Conservation (phyloP, 257 asterid genomes). For the Solanum rostratum region DNA sequence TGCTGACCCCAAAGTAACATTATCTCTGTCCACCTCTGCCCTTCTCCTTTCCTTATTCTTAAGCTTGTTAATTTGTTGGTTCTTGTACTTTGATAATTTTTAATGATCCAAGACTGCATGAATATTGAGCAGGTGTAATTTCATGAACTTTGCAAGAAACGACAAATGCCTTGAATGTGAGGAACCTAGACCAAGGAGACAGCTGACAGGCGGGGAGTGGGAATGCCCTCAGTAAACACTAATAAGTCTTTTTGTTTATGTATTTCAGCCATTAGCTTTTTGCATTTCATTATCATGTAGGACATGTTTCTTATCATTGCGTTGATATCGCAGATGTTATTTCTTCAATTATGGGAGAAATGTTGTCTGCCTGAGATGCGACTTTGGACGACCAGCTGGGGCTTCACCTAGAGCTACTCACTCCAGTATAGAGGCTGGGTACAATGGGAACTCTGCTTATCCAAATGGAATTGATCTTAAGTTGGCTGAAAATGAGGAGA, state of each 20-base stretch:
- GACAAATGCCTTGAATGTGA: constrained; percentile 85
- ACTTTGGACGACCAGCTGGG: constrained; percentile 50
- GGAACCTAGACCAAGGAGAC: constrained; percentile 61
- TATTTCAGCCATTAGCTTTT: not conserved
- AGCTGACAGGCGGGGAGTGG: constrained; percentile 87
- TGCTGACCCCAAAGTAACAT: not conserved
- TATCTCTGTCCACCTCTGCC: not conserved
- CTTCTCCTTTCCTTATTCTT: not conserved
- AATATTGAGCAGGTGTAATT: constrained; percentile 61
- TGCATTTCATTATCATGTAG: not conserved
- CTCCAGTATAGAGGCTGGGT: constrained; percentile 20
- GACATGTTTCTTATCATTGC: not conserved
- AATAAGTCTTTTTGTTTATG: not conserved
- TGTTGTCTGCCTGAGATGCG: constrained; percentile 71
- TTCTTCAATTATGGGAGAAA: constrained; percentile 79
- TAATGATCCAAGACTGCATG: not conserved
- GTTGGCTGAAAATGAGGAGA: constrained; percentile 24
- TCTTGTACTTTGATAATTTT: not conserved
- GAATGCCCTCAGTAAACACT: constrained; percentile 82
- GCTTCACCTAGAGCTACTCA: constrained; percentile 16
- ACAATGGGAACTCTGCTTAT: constrained; percentile 2
- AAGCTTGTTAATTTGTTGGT: not conserved
- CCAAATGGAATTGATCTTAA: constrained; percentile 10
- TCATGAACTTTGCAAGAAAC: constrained; percentile 95
- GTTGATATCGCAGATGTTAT: constrained; percentile 40